Percentiles rank a stretch among this genome's conserved stretches.
Evolutionary conservation across 75 land plant genomes (phyloP).

Genomic region (Chamaecyparis obtusa): DNA sequence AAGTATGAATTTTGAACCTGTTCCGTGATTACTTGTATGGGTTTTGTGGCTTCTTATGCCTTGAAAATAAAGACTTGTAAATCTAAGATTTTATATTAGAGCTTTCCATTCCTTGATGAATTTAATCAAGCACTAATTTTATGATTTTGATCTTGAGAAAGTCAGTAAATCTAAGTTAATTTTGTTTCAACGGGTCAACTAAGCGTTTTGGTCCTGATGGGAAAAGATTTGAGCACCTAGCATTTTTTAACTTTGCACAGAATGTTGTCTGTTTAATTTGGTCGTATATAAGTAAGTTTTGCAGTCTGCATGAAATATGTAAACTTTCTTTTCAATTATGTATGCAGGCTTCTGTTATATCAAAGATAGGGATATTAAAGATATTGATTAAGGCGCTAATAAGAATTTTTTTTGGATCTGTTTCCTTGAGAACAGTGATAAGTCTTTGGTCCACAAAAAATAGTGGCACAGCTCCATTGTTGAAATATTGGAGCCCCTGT

Average conservation of each 20-base stretch:
- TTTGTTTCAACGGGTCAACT: constrained; percentile 66
- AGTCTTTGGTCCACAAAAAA: constrained; percentile 61
- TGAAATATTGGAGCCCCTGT: constrained; percentile 91
- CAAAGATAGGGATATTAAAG: background rate
- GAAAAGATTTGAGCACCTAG: constrained; percentile 83
- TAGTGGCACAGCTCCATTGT: constrained; percentile 69
- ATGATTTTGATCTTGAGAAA: background rate
- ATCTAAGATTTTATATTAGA: background rate
- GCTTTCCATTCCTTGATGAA: background rate
- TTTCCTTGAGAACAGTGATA: constrained; percentile 52
- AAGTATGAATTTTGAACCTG: no score
- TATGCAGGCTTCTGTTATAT: no score
- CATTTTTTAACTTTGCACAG: constrained; percentile 88
- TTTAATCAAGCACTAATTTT: background rate
- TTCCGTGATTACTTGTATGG: background rate
- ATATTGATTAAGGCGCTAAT: background rate
- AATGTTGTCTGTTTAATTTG: constrained; percentile 86
- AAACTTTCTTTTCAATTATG: background rate
- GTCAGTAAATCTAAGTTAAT: background rate
- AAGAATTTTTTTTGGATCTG: background rate
- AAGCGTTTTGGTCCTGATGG: constrained; percentile 81
- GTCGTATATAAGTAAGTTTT: constrained; percentile 81
- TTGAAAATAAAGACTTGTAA: background rate
- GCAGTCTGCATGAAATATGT: background rate
- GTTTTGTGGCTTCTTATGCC: background rate